phyloP scores from a whole-genome alignment of 1,284 basidiomycete species.

The Porogramme epimiltina region DNA sequence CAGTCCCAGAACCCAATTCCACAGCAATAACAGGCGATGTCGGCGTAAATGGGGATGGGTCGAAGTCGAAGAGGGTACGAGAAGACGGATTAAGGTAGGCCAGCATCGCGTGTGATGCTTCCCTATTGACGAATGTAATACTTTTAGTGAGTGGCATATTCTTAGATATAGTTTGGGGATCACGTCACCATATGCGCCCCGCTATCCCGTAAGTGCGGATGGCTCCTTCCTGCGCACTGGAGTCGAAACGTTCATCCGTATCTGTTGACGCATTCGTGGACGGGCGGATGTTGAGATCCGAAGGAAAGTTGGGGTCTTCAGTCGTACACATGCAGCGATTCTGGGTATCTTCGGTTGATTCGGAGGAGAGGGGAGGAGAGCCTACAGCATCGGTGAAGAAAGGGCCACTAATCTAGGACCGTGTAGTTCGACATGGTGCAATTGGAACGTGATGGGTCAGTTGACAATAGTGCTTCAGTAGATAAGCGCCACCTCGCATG shows the following conservation, averaged over 20 bases:
- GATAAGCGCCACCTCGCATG: no score
- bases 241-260: slow-evolving; percentile 39
- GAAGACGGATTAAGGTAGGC: slow-evolving; percentile 50
- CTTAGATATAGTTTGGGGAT: no score
- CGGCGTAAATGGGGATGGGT: slow-evolving; percentile 48
- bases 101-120: slow-evolving; percentile 67
- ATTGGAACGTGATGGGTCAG: no score
- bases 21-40: slow-evolving; percentile 40
- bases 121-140: slow-evolving; percentile 40
- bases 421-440: no score
- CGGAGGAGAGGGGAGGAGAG: no score
- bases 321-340: neutral
- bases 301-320: slow-evolving; percentile 31
- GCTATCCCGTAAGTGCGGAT: slow-evolving; percentile 75
- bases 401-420: no score
- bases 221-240: slow-evolving; percentile 54
- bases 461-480: no score
- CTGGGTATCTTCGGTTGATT: no score
- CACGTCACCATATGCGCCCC: slow-evolving; percentile 69
- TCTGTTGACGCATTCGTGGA: slow-evolving; percentile 12
- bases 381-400: no score
- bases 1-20: slow-evolving; percentile 76
- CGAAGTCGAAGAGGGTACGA: slow-evolving; percentile 43
- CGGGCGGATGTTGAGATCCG: slow-evolving; percentile 28
- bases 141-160: no score